Conservation (phyloP, 2,329 filamentous ascomycete genomes). For the Fusarium tupiense region DNA sequence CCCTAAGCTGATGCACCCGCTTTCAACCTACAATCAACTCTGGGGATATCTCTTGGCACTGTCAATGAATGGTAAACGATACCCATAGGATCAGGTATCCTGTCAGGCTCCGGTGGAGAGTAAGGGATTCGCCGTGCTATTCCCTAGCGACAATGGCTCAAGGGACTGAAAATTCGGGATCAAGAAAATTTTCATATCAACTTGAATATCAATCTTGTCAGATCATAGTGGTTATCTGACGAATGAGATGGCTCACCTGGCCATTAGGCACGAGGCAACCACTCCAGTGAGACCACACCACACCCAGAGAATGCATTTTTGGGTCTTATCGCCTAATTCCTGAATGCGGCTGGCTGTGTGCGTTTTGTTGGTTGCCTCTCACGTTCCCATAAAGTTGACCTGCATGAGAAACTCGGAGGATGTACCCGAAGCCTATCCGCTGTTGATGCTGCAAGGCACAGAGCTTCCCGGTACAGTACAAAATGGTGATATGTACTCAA, state of each 20-base stretch:
- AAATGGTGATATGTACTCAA: not conserved
- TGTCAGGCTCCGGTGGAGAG: slow-evolving; percentile 7
- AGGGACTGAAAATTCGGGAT: slow-evolving; percentile 10
- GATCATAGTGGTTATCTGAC: slow-evolving; percentile 33
- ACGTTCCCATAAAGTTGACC: slow-evolving; percentile 24
- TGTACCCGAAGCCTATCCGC: slow-evolving; percentile 9
- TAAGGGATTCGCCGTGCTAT: slow-evolving; percentile 24
- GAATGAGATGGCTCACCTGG: slow-evolving; percentile 35
- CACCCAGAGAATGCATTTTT: slow-evolving; percentile 4
- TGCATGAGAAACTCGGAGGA: slow-evolving; percentile 26
- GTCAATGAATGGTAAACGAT: slow-evolving; percentile 25
- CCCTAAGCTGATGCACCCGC: slow-evolving; percentile 24
- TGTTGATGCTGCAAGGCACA: slow-evolving; percentile 35
- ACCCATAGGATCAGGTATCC: slow-evolving; percentile 20
- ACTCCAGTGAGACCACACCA: slow-evolving; percentile 19
- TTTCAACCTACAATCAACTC: slow-evolving; percentile 25
- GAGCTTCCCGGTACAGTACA: not conserved
- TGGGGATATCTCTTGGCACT: slow-evolving; percentile 45
- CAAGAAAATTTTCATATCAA: slow-evolving; percentile 20
- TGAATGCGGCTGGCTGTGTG: slow-evolving; percentile 26
- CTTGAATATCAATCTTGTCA: slow-evolving; percentile 29
- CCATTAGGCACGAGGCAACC: slow-evolving; percentile 26
- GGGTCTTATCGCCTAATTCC: slow-evolving; percentile 25
- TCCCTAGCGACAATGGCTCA: slow-evolving; percentile 1
- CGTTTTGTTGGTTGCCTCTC: slow-evolving; percentile 31